Evolutionary conservation across 2,329 filamentous ascomycete genomes (phyloP).

Genomic region (Fusarium ambrosium): DNA sequence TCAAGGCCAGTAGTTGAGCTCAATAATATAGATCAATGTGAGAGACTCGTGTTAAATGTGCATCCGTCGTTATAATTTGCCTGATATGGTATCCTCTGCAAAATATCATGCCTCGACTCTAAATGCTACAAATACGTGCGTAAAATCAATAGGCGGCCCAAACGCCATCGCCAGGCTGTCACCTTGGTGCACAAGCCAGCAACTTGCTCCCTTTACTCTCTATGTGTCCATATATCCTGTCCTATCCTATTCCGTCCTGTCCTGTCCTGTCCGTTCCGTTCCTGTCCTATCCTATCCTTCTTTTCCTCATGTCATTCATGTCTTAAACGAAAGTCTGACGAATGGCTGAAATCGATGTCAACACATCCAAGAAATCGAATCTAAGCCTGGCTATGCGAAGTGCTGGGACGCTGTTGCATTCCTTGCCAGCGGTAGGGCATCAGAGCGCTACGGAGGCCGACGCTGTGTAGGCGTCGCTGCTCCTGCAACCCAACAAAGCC

Average conservation of each 20-base stretch:
- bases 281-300: neutral
- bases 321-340: slow-evolving; percentile 4
- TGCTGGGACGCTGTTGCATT: slow-evolving; percentile 38
- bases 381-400: slow-evolving; percentile 45
- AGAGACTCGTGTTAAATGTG: slow-evolving; percentile 8
- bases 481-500: slow-evolving; percentile 46
- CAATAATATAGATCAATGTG: neutral
- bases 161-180: slow-evolving; percentile 37
- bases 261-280: neutral
- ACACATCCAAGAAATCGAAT: neutral
- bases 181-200: slow-evolving; percentile 16
- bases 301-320: slow-evolving; percentile 11
- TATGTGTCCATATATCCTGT: slow-evolving; percentile 7
- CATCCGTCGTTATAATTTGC: slow-evolving; percentile 35
- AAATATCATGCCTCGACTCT: slow-evolving; percentile 31
- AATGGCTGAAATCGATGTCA: slow-evolving; percentile 5
- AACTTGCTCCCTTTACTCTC: slow-evolving; percentile 21
- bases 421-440: slow-evolving; percentile 47
- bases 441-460: slow-evolving; percentile 46
- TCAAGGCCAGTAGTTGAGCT: neutral
- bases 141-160: slow-evolving; percentile 23
- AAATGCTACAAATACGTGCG: slow-evolving; percentile 30
- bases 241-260: neutral
- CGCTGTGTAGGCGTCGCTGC: slow-evolving; percentile 40
- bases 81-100: slow-evolving; percentile 40